Base-by-base conservation (phyloP, 2,329 filamentous ascomycete genomes). In the Xylaria sp. region DNA sequence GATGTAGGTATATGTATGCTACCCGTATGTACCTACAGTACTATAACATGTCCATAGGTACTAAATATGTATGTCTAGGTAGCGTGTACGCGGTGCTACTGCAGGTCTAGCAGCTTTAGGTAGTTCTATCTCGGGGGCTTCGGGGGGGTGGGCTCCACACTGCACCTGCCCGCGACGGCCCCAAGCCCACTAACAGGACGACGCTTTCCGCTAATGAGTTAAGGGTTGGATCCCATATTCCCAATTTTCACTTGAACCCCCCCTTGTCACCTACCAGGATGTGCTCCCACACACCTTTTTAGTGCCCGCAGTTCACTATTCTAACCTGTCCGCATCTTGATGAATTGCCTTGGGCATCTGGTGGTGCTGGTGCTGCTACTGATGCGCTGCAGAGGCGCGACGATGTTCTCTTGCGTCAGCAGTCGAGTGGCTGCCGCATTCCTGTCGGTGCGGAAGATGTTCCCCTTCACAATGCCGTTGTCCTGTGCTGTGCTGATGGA, bases 261-360 rank as follows among this genome's bases (percentile, higher is more conserved):
- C 41, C 29, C 29, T 44, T 44, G 41, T 44, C 41, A 44, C 41
- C 22, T 26, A 44, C 19, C 20, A 44, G 41, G 41, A 18, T 22
- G 41, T 44, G 29, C 21, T 44, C 41, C 41, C 41, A 44, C 41
- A 44, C 41, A 22, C 41, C 26, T 51, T 47, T 44, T 26, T 48
- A 57, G 43, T 50, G 43, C 42, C 50, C 39, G 17, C 41, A 18
- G 39, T 22, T 40, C 34, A 53, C 39, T 40, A 26, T 29, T 21
- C 19, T 17, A 38, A 42, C 16, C 42, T 39, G 29, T 34, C 29
- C 29, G 11, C 29, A 34, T 34, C 29, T 26, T 26, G 24, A 26
- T 26, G 24, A 9, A 26, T 26, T 26, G 6, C 6, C 24, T 26
- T 26, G 5, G n/a, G 39, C 17, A 9, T 41, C 39, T 41, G n/a